A percentile compares a stretch with the other conserved stretches of the same genome.
These are phyloP conservation scores for Phialemonium atrogriseum DNA, from an alignment of 2,329 filamentous ascomycete genomes.

Conservation along the genomic window DNA sequence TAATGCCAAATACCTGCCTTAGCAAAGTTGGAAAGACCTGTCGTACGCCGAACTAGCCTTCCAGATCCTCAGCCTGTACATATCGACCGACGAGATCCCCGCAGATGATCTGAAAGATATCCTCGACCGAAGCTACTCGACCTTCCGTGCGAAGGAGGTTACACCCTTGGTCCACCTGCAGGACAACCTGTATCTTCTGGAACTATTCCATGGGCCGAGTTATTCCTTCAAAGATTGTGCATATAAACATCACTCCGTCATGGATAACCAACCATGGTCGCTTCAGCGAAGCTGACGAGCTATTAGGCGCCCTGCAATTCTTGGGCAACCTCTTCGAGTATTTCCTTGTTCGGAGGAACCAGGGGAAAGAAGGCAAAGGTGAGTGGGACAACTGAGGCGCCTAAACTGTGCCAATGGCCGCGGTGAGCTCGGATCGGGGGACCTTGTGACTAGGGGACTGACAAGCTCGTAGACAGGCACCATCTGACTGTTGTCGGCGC, in stretches of 20 bases:
- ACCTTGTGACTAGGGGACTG: too few relatives aligned
- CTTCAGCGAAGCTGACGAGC: conserved; percentile 10
- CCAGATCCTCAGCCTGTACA: conserved; percentile 80
- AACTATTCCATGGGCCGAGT: conserved; percentile 93
- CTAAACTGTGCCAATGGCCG: conserved; percentile 1
- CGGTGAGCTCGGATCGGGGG: conserved; percentile 2
- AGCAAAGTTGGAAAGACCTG: conserved; percentile 68
- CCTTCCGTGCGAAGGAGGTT: conserved; percentile 72
- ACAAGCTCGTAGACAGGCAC: conserved; percentile 50
- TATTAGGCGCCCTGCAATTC: conserved; percentile 89
- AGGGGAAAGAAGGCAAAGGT: conserved; percentile 54
- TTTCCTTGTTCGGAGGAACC: conserved; percentile 67
- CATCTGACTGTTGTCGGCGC: conserved; percentile 82
- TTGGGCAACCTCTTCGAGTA: conserved; percentile 95
- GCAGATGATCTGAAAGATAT: conserved; percentile 71
- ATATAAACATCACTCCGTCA: conserved; percentile 3
- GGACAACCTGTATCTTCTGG: conserved; percentile 73
- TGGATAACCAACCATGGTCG: background rate
- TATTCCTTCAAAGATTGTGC: conserved; percentile 95
- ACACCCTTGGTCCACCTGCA: conserved; percentile 76
- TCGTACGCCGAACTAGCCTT: conserved; percentile 76
- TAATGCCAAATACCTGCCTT: background rate
- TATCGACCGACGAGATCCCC: conserved; percentile 77
- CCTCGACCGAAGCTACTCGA: conserved; percentile 77
- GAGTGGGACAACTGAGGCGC: conserved; percentile 19